Conservation (phyloP, 306 rosid species). For the Parietaria judaica region DNA sequence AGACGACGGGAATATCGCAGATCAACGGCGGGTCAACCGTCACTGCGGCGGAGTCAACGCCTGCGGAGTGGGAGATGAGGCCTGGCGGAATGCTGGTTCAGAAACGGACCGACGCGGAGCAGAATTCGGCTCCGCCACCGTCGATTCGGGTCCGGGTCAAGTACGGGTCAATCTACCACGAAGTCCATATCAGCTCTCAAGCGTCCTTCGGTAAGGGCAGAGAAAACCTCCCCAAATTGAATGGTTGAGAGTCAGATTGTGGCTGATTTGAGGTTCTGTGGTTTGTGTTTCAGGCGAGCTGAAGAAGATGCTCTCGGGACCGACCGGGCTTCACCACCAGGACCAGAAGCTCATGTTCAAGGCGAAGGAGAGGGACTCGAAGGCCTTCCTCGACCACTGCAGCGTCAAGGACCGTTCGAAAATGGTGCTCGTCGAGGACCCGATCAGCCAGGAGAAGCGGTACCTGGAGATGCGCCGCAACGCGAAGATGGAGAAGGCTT, state of each 20-base stretch:
- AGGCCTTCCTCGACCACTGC: slow-evolving; percentile 58
- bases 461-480: slow-evolving; percentile 63
- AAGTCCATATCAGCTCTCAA: slow-evolving; percentile 69
- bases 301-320: slow-evolving; percentile 85
- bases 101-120: slow-evolving; percentile 63
- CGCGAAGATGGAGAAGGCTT: slow-evolving; percentile 86
- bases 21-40: slow-evolving; percentile 32
- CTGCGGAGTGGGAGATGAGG: slow-evolving; percentile 79
- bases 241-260: not conserved
- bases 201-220: slow-evolving; percentile 58
- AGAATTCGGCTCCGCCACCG: slow-evolving; percentile 50
- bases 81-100: slow-evolving; percentile 99
- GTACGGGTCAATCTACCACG: slow-evolving; percentile 66
- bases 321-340: slow-evolving; percentile 79
- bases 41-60: slow-evolving; percentile 40
- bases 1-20: slow-evolving; percentile 29
- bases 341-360: slow-evolving; percentile 87
- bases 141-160: slow-evolving; percentile 74
- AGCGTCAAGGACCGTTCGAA: slow-evolving; percentile 87
- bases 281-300: slow-evolving; percentile 51
- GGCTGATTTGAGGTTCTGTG: not conserved
- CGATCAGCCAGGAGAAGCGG: slow-evolving; percentile 83
- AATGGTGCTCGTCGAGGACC: slow-evolving; percentile 68
- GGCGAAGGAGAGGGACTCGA: slow-evolving; percentile 92
- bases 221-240: not conserved